Conservation (phyloP, 2,329 filamentous ascomycete species). For the Clathrospora elynae region DNA sequence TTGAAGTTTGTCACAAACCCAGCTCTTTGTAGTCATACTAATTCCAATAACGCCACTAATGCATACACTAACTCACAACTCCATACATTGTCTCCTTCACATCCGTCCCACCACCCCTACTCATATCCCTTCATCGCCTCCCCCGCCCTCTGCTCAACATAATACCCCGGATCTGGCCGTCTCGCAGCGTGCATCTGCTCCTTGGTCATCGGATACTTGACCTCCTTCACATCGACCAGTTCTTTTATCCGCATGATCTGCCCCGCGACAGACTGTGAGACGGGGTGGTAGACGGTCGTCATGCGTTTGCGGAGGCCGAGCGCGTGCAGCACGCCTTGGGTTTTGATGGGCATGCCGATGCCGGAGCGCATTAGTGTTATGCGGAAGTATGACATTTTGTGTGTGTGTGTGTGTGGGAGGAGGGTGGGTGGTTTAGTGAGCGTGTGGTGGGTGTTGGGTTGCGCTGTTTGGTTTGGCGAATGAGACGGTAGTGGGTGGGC, state of each 20-base stretch:
- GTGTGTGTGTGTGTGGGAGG: slow-evolving; percentile 1
- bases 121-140: slow-evolving; percentile 26
- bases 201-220: slow-evolving; percentile 67
- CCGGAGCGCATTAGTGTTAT: slow-evolving; percentile 88
- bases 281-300: slow-evolving; percentile 88
- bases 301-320: slow-evolving; percentile 84
- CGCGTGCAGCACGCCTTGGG: slow-evolving; percentile 78
- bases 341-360: slow-evolving; percentile 81
- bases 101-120: neutral
- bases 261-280: slow-evolving; percentile 78
- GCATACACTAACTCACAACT: no score
- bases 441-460: slow-evolving; percentile 2
- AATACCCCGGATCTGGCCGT: slow-evolving; percentile 80
- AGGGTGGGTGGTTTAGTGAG: slow-evolving; percentile 1
- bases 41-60: neutral
- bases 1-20: no score
- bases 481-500: neutral
- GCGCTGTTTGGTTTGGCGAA: slow-evolving; percentile 4
- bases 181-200: slow-evolving; percentile 72
- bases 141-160: slow-evolving; percentile 64
- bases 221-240: slow-evolving; percentile 80
- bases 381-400: slow-evolving; percentile 78
- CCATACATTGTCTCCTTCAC: neutral
- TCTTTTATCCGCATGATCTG: slow-evolving; percentile 96
- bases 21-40: no score